Percentiles rank a stretch among this genome's conserved stretches.
Conservation (phyloP, 495 filamentous ascomycete genomes). For the Penicillium maclennaniae region DNA sequence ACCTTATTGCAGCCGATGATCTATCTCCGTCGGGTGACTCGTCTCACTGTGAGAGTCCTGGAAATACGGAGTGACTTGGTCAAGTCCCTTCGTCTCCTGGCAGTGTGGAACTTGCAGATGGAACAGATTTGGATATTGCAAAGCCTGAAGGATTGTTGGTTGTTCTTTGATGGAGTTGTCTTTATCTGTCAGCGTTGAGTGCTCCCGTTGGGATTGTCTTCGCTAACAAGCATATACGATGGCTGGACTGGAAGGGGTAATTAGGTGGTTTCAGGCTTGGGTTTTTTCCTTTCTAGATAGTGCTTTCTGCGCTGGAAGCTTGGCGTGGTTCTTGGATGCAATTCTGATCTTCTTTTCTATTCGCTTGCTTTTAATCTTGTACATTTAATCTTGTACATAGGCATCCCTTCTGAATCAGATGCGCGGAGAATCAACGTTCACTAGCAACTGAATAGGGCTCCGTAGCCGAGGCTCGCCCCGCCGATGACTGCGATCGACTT, state of each 20-base stretch:
- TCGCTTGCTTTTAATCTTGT: background rate
- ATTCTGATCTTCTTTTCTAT: slow-evolving; percentile 9
- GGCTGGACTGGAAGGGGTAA: slow-evolving; percentile 16
- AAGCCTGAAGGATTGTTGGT: slow-evolving; percentile 5
- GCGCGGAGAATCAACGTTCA: slow-evolving; percentile 1
- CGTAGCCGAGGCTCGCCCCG: background rate
- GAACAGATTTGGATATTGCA: slow-evolving; percentile 1
- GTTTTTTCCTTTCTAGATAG: slow-evolving; percentile 18
- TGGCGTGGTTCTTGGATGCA: slow-evolving; percentile 16
- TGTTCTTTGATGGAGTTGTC: slow-evolving; percentile 1
- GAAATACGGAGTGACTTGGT: slow-evolving; percentile 2
- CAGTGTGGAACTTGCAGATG: background rate
- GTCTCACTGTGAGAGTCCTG: slow-evolving; percentile 3
- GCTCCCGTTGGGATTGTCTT: slow-evolving; percentile 6
- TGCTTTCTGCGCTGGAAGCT: slow-evolving; percentile 17
- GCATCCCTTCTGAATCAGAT: slow-evolving; percentile 7
- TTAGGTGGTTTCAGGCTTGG: slow-evolving; percentile 12
- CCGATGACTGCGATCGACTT: background rate
- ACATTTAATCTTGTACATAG: slow-evolving; percentile 17
- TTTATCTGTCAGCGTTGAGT: slow-evolving; percentile 6
- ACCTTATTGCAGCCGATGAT: slow-evolving; percentile 16
- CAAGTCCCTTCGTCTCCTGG: background rate
- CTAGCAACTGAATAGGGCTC: background rate
- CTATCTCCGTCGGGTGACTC: slow-evolving; percentile 10
- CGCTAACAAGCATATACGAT: slow-evolving; percentile 1